Conservation (phyloP, 176 grass and related monocot genomes). For the Phragmites australis region DNA sequence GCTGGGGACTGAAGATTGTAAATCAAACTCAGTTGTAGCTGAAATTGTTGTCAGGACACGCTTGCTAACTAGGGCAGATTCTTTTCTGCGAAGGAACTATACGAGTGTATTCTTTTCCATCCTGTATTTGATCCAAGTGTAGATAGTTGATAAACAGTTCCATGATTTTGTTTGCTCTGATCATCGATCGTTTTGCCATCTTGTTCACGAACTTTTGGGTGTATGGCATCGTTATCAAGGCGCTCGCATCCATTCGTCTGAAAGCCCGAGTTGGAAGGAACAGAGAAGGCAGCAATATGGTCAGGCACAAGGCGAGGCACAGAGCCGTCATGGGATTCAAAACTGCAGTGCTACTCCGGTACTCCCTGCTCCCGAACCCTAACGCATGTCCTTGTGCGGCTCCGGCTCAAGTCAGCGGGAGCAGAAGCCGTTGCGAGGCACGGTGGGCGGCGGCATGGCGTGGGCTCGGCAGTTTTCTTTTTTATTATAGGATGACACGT, state of each 20-base stretch:
- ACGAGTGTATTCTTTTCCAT: neutral
- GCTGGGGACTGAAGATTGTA: constrained; percentile 70
- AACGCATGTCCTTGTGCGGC: neutral
- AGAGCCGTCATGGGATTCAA: neutral
- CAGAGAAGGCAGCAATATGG: neutral
- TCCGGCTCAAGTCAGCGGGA: too few species aligned
- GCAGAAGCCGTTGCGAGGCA: neutral
- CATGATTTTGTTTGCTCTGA: neutral
- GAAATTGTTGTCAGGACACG: neutral
- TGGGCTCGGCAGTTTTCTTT: too few species aligned
- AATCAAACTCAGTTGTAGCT: constrained; percentile 43
- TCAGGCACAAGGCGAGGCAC: neutral
- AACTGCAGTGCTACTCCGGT: too few species aligned
- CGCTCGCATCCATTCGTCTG: neutral
- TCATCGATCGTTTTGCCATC: too few species aligned
- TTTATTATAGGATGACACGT: too few species aligned
- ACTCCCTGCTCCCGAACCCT: neutral
- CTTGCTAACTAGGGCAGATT: constrained; percentile 26
- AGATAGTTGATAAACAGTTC: constrained; percentile 37
- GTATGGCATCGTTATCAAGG: neutral
- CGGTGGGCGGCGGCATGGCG: neutral
- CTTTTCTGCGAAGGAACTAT: neutral
- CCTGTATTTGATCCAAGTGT: constrained; percentile 40
- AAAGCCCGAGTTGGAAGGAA: neutral
- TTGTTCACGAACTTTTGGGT: neutral